phyloP scores from a whole-genome alignment of 106 monocot genomes.

The Allium sativum region DNA sequence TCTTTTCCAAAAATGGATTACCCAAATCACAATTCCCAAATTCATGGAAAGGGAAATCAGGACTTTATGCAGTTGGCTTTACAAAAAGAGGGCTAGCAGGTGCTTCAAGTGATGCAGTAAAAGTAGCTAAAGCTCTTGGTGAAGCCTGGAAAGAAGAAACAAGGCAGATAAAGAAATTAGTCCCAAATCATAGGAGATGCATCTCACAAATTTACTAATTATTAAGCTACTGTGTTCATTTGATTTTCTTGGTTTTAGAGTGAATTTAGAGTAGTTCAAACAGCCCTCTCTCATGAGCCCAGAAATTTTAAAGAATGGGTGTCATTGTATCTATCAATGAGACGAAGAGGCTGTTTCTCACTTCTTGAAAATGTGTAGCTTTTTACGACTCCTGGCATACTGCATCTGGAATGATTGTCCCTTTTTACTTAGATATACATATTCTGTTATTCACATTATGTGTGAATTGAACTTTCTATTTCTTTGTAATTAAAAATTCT shows the following conservation, averaged over 20 bases:
- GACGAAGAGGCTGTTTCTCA: slow-evolving; percentile 22
- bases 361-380: too few relatives aligned
- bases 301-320: slow-evolving; percentile 1
- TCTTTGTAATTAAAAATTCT: too few relatives aligned
- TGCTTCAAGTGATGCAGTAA: slow-evolving; percentile 32
- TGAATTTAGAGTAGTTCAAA: slow-evolving; percentile 2
- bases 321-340: slow-evolving; percentile 4
- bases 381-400: too few relatives aligned
- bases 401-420: too few relatives aligned
- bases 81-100: slow-evolving; percentile 34
- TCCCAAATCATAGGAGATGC: slow-evolving; percentile 26
- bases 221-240: neutral
- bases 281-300: slow-evolving; percentile 28
- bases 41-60: slow-evolving; percentile 34
- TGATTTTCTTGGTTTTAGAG: neutral
- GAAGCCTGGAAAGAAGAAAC: slow-evolving; percentile 44
- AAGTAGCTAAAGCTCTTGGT: slow-evolving; percentile 32
- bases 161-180: slow-evolving; percentile 15
- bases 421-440: too few relatives aligned
- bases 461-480: too few relatives aligned
- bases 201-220: slow-evolving; percentile 26
- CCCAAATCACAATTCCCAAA: slow-evolving; percentile 32
- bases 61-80: slow-evolving; percentile 19
- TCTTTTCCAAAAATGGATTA: slow-evolving; percentile 35
- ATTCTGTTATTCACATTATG: too few relatives aligned